Evolutionary conservation across 257 asterid species (phyloP), one percentile per base, ranked within the genome.

Genomic region (Capsicum rhomboideum): DNA sequence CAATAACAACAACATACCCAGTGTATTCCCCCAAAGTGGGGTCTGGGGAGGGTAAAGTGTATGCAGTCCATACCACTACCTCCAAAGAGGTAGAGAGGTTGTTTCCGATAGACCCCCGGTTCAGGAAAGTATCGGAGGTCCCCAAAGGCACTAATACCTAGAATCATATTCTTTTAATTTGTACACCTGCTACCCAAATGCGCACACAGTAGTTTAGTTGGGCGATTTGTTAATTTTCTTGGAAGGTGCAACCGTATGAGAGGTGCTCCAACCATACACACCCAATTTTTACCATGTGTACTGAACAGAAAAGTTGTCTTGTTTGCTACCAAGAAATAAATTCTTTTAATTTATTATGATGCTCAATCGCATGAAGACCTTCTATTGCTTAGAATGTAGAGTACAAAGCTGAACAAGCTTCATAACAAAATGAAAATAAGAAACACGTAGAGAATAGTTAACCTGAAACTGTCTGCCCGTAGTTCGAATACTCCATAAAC

Each of bases 401-500:
- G 37, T 14, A 53, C 29, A 74, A 14, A 28, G 17, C 31, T 0
- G 63, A 29, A 10, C 29, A 69, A 59, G 53, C 26, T 79, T 49
- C 82, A 52, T 13, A 46, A 71, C 26, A 29, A 83, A 85, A 29
- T 29, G 64, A 74, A 83, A 49, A 66, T 21, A 82, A 9, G 46
- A 71, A 84, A 37, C 68, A 49, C 53, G 6, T 18, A n/a, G 40
- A 68, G 55, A 56, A 83, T 78, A 52, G 40, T 84, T 16, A 84
- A 96, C 99, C 99, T 88, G 99, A 93, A 69, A 96, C 95, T 8
- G 93, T 88, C 91, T 96, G 99, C 53, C 98, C 99, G 79, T 96
- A 96, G 84, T 96, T 96, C 37, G 98, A 89, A 86, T 96, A 96
- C 93, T 96, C 99, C 97, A 96, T 94, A 69, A 92, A 96, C 78